Evolutionary conservation across 1,284 basidiomycete species (phyloP), one percentile per base, ranked within the genome.

Genomic region (Trichosporon coremiiforme): DNA sequence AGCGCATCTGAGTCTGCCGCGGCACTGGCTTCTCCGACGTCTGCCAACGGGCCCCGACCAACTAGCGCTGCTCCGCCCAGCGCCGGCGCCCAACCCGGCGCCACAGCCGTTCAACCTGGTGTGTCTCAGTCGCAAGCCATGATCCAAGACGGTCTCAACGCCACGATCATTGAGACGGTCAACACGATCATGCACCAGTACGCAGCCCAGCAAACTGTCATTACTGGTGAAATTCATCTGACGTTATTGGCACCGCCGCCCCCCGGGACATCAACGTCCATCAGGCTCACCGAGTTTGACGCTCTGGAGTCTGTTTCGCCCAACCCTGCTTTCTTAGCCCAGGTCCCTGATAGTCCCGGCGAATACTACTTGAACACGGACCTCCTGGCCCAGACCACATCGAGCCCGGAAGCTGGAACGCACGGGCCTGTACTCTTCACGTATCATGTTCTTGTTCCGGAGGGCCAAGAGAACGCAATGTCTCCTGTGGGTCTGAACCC

Each of bases 291-390:
- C 29, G 75, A 80, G 25, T 85, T 85, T 69, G 85, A 86, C 70
- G 75, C 79, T 47, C 76, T 87, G 29, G 86, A 87, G 53, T 86
- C 86, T 71, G 84, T 85, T 13, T 85, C 85, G 6, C 86, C 86
- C 8, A 87, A 87, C 74, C 84, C 86, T 31, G 81, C 81, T 2
- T 86, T 84, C 75, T 77, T 87, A 10, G 71, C 79, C 9, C 79
- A 85, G 25, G 76, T 85, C 0, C 78, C 81, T 3, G 83, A 82
- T 20, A 71, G 65, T 9, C 82, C 83, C 0, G 85, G 86, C 31
- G 85, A 86, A 71, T 87, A 85, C 73, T 76, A 81, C 64, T 75
- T 87, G 53, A 83, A 87, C 69, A 70, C 84, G 25, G 80, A 81
- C 63, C 74, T 82, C 12, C 74, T 86, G 7, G 75, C 82, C 0